Evolutionary conservation across 2,329 filamentous ascomycete genomes (phyloP).

Genomic region (Cyclaneusma minus): DNA sequence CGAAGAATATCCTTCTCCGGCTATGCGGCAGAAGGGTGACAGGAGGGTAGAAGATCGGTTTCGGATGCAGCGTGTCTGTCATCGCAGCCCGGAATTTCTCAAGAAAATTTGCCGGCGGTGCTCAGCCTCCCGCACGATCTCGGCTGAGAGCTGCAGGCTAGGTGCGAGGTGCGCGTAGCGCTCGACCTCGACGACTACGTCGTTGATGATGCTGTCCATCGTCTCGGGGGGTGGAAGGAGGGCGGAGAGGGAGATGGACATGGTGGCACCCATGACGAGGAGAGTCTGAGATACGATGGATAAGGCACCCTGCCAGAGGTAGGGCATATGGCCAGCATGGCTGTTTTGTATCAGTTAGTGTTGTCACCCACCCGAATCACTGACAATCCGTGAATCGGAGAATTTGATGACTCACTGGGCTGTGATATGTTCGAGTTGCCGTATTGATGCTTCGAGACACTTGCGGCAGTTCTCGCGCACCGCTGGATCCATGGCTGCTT

Average conservation of each 20-base stretch:
- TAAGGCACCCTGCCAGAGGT: constrained; percentile 72
- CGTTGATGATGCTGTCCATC: constrained; percentile 62
- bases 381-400: too few relatives aligned
- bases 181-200: constrained; percentile 63
- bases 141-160: constrained; percentile 58
- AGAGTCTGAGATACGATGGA: constrained; percentile 73
- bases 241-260: constrained; percentile 54
- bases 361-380: not conserved
- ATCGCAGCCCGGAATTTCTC: constrained; percentile 21
- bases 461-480: constrained; percentile 69
- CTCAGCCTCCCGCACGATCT: constrained; percentile 69
- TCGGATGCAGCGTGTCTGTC: too few relatives aligned
- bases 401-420: constrained; percentile 44
- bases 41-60: too few relatives aligned
- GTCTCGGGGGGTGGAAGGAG: constrained; percentile 40
- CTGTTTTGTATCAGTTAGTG: constrained; percentile 24
- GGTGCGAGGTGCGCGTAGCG: constrained; percentile 61
- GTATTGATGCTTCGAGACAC: constrained; percentile 65
- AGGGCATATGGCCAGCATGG: constrained; percentile 71
- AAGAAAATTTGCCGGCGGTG: constrained; percentile 50
- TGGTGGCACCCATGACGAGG: constrained; percentile 70
- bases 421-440: constrained; percentile 64
- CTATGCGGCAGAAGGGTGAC: too few relatives aligned
- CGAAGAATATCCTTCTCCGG: too few relatives aligned
- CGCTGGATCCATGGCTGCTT: constrained; percentile 51